Conservation (phyloP, 129 eudicot species). For the Tanacetum coccineum region DNA sequence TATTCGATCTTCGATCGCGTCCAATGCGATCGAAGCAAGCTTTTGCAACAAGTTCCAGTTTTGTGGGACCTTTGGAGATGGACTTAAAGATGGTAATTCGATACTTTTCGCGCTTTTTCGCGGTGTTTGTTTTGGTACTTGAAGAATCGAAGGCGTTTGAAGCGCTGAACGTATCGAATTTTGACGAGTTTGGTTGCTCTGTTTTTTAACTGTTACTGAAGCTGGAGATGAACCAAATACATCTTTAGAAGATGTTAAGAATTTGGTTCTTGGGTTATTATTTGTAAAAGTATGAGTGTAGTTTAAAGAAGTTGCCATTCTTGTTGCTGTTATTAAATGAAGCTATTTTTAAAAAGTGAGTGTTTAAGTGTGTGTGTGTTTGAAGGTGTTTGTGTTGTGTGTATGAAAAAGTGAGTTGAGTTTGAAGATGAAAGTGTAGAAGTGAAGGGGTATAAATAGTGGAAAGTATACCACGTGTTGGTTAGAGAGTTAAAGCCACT, state of each 20-base stretch:
- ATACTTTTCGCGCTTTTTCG: constrained; percentile 7
- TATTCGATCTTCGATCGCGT: constrained; percentile 48
- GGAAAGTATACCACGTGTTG: constrained; percentile 55
- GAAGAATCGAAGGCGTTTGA: constrained; percentile 40
- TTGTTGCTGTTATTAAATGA: not conserved
- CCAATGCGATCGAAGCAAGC: constrained; percentile 61
- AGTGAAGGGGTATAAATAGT: constrained; percentile 19
- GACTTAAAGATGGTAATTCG: not conserved
- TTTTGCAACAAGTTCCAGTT: constrained; percentile 59
- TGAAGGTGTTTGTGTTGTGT: not conserved
- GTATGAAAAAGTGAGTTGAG: constrained; percentile 16
- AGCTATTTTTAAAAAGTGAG: constrained; percentile 27
- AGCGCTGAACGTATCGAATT: constrained; percentile 29
- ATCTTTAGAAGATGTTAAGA: constrained; percentile 18
- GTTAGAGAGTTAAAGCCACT: constrained; percentile 23
- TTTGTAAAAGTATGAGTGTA: constrained; percentile 15
- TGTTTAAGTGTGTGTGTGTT: not conserved
- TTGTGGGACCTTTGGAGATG: constrained; percentile 22
- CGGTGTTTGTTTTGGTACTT: constrained; percentile 34
- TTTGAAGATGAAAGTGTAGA: constrained; percentile 32
- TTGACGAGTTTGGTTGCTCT: constrained; percentile 12
- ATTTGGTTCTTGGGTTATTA: constrained; percentile 14
- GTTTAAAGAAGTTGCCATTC: constrained; percentile 29
- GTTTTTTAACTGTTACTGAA: constrained; percentile 5
- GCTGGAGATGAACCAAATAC: constrained; percentile 11